These are phyloP conservation scores for Coriolopsis trogii DNA, from an alignment of 1,284 basidiomycete species.

Conservation along the genomic window DNA sequence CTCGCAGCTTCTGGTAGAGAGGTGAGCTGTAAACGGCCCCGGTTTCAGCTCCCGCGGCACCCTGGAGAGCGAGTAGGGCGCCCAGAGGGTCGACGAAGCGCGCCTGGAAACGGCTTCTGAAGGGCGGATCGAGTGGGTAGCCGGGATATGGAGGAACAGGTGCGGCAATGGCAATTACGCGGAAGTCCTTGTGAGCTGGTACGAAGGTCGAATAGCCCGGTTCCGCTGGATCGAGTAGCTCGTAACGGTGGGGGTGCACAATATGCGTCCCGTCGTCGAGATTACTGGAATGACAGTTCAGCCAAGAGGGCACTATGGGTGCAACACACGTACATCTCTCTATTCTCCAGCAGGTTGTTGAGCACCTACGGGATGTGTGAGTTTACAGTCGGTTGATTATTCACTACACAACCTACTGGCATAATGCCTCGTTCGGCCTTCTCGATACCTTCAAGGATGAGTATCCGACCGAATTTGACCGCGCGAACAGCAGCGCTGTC, in stretches of 20 bases:
- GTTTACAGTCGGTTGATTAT: too few species aligned
- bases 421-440: conserved; percentile 65
- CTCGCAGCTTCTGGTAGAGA: conserved; percentile 47
- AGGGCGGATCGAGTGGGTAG: conserved; percentile 68
- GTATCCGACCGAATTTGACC: conserved; percentile 65
- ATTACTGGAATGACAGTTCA: conserved; percentile 44
- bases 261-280: conserved; percentile 76
- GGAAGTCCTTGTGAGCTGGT: conserved; percentile 63
- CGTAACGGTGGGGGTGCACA: conserved; percentile 60
- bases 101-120: conserved; percentile 69
- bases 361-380: too few species aligned
- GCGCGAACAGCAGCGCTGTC: conserved; percentile 68
- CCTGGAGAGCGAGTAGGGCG: conserved; percentile 49
- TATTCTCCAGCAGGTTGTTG: conserved; percentile 68
- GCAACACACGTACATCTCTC: conserved; percentile 53
- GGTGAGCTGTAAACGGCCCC: conserved; percentile 17
- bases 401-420: conserved; percentile 35
- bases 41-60: neutral
- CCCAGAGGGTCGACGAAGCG: conserved; percentile 65
- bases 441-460: conserved; percentile 70
- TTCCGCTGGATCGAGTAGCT: conserved; percentile 43
- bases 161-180: conserved; percentile 65
- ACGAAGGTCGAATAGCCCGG: conserved; percentile 45
- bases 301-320: neutral
- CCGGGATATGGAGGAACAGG: conserved; percentile 70